Percentiles rank a stretch among this genome's conserved stretches.
Conservation (phyloP, 257 asterid species). For the Salvia miltiorrhiza region DNA sequence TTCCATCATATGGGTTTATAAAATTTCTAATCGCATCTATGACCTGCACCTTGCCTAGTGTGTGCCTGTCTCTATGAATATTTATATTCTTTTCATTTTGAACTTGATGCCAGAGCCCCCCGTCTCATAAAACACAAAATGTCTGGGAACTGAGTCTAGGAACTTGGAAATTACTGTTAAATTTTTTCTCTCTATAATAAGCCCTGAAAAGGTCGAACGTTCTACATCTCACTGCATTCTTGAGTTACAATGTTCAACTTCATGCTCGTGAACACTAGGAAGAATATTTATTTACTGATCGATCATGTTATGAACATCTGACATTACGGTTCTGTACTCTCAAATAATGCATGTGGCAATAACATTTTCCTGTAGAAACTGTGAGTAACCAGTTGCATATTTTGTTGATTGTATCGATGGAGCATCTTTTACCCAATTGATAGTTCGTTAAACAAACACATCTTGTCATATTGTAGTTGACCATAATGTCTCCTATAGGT, state of each 20-base stretch:
- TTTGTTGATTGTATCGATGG: too few relatives aligned
- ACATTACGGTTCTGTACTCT: not conserved
- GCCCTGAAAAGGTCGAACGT: not conserved
- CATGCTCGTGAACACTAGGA: not conserved
- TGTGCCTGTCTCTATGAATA: not conserved
- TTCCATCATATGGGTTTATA: not conserved
- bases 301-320: not conserved
- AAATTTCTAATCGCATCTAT: too few relatives aligned
- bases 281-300: not conserved
- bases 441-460: not conserved
- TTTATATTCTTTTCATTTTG: not conserved
- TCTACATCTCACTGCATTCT: not conserved
- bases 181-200: not conserved
- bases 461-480: not conserved
- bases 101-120: not conserved
- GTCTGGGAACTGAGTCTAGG: too few relatives aligned
- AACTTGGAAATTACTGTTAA: not conserved
- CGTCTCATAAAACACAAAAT: too few relatives aligned
- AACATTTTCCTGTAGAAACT: not conserved
- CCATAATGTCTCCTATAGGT: slow-evolving; percentile 43
- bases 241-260: not conserved
- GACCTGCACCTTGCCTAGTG: too few relatives aligned
- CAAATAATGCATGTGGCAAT: not conserved
- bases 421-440: too few relatives aligned
- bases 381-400: not conserved